Conservation (phyloP, 2,329 filamentous ascomycete species). For the Aspergillus chevalieri region DNA sequence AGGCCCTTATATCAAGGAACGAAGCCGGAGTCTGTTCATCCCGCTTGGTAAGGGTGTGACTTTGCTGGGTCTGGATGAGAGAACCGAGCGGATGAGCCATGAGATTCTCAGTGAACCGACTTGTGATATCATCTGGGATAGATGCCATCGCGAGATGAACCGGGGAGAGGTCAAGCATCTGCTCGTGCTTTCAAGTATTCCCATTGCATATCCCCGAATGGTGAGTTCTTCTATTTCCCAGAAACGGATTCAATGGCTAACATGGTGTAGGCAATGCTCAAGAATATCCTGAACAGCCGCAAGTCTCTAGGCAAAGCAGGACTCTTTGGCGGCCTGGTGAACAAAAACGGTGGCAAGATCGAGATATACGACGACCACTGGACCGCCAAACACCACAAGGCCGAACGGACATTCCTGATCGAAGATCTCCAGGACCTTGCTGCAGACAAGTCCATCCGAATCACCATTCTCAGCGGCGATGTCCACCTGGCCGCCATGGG, state of each 20-base stretch:
- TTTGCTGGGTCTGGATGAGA: conserved; percentile 81
- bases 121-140: conserved; percentile 80
- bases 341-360: conserved; percentile 84
- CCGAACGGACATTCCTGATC: conserved; percentile 77
- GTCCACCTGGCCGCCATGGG: conserved; percentile 89
- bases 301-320: conserved; percentile 82
- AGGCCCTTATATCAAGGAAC: conserved; percentile 85
- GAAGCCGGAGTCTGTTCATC: conserved; percentile 80
- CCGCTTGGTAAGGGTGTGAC: conserved; percentile 71
- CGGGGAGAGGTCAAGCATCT: conserved; percentile 84
- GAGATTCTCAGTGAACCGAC: conserved; percentile 75
- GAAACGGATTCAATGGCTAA: conserved; percentile 27
- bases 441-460: conserved; percentile 80
- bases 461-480: conserved; percentile 89
- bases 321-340: conserved; percentile 70
- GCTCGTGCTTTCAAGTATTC: conserved; percentile 78
- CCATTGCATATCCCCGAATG: conserved; percentile 71
- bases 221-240: conserved; percentile 45
- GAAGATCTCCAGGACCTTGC: conserved; percentile 90
- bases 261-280: conserved; percentile 54
- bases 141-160: conserved; percentile 73
- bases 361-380: conserved; percentile 96
- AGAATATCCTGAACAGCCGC: conserved; percentile 70
- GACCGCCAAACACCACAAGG: conserved; percentile 92
- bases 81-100: conserved; percentile 81